A percentile compares a stretch with the other conserved stretches of the same genome.
These are phyloP conservation scores for Nicotiana benthamiana DNA, from an alignment of 257 asterid species.

Conservation along the genomic window DNA sequence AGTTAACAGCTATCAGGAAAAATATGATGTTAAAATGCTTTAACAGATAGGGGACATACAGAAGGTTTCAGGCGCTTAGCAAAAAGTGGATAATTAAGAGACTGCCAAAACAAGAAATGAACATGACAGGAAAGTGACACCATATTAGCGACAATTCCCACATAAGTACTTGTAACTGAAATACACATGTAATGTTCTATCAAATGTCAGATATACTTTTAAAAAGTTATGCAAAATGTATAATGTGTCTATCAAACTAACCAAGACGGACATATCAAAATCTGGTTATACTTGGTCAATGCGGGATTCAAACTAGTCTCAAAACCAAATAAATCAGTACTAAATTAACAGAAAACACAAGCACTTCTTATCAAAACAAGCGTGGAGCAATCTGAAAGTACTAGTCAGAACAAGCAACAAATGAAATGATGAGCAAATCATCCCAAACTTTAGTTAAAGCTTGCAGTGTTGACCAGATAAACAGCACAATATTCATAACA, in stretches of 20 bases:
- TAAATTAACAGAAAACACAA: not conserved
- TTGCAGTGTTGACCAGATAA: not conserved
- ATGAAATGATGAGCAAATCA: not conserved
- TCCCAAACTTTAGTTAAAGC: not conserved
- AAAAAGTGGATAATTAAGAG: not conserved
- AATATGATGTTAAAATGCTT: constrained; percentile 12
- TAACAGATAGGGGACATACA: constrained; percentile 33
- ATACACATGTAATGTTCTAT: not conserved
- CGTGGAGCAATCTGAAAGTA: not conserved
- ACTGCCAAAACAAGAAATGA: not conserved
- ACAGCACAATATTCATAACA: not conserved
- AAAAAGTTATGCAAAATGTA: not conserved
- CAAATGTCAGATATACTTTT: not conserved
- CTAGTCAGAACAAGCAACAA: not conserved
- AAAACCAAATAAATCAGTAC: not conserved
- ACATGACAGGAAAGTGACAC: not conserved
- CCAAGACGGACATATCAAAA: not conserved
- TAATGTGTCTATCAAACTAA: not conserved
- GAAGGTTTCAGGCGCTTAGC: constrained; percentile 48
- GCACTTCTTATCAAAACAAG: not conserved
- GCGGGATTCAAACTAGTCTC: not conserved
- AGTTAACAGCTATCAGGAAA: not conserved
- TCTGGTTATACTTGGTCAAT: not conserved
- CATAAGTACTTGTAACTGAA: not conserved
- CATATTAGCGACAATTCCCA: not conserved